phyloP scores from a whole-genome alignment of 1,284 basidiomycete genomes.

The Ganoderma leucocontextum region DNA sequence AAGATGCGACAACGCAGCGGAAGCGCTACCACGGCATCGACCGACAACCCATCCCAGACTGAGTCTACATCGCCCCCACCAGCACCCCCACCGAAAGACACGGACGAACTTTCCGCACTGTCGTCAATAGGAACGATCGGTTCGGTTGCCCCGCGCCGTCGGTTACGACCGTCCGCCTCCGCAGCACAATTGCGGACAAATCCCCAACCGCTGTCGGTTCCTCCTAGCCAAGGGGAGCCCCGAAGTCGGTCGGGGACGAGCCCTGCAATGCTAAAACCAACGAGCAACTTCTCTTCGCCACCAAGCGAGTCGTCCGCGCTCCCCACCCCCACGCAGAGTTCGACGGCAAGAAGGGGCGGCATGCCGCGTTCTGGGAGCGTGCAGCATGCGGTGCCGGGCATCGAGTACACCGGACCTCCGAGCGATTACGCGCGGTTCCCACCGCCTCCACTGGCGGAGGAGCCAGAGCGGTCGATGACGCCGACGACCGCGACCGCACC shows the following conservation, averaged over 20 bases:
- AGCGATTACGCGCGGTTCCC: slow-evolving; percentile 76
- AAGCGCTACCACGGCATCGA: slow-evolving; percentile 73
- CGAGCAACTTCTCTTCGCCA: slow-evolving; percentile 47
- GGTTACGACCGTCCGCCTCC: slow-evolving; percentile 76
- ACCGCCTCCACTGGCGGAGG: slow-evolving; percentile 57
- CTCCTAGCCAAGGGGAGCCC: slow-evolving; percentile 43
- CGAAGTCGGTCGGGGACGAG: slow-evolving; percentile 76
- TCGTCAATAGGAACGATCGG: slow-evolving; percentile 58
- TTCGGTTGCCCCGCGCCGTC: slow-evolving; percentile 61
- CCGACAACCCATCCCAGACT: slow-evolving; percentile 70
- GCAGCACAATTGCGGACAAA: slow-evolving; percentile 74
- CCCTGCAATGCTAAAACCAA: slow-evolving; percentile 52
- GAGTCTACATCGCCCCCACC: slow-evolving; percentile 57
- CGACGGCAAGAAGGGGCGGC: slow-evolving; percentile 29
- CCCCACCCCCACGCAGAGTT: slow-evolving; percentile 41
- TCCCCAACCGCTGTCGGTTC: slow-evolving; percentile 47
- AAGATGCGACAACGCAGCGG: slow-evolving; percentile 80
- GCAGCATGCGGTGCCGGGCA: slow-evolving; percentile 46
- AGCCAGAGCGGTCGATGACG: slow-evolving; percentile 46
- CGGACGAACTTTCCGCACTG: slow-evolving; percentile 61
- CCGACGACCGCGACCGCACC: slow-evolving; percentile 53
- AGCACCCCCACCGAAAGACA: slow-evolving; percentile 57
- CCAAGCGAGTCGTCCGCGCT: slow-evolving; percentile 29
- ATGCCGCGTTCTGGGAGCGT: slow-evolving; percentile 35
- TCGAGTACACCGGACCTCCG: slow-evolving; percentile 67